phyloP scores from a whole-genome alignment of 2,329 filamentous ascomycete genomes.

The Ceratocystis lukuohia region DNA sequence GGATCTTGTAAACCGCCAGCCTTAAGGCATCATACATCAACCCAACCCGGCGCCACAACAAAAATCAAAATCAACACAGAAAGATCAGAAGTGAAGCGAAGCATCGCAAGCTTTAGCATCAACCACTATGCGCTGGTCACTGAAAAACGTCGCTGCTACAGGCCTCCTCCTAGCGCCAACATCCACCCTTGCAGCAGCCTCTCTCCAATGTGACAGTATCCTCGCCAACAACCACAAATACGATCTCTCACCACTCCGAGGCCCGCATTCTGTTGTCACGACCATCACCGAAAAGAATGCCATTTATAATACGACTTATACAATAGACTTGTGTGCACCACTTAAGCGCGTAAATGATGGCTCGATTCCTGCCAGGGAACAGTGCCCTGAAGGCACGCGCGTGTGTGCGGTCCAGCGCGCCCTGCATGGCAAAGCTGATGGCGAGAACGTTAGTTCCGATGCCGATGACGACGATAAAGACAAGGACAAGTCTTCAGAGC shows the following conservation, averaged over 20 bases:
- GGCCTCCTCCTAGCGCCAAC: slow-evolving; percentile 26
- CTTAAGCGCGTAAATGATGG: slow-evolving; percentile 47
- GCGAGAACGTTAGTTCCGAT: slow-evolving; percentile 25
- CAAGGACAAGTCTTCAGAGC: slow-evolving; percentile 21
- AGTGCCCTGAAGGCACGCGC: slow-evolving; percentile 57
- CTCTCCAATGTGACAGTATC: slow-evolving; percentile 50
- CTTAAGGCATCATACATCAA: neutral
- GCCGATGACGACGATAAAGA: neutral
- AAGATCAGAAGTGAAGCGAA: neutral
- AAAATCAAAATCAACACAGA: neutral
- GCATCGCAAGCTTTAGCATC: neutral
- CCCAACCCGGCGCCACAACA: neutral
- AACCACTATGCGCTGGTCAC: slow-evolving; percentile 10
- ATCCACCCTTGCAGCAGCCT: slow-evolving; percentile 29
- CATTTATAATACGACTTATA: slow-evolving; percentile 64
- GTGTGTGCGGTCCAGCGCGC: slow-evolving; percentile 62
- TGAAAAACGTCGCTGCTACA: neutral
- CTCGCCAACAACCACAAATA: slow-evolving; percentile 46
- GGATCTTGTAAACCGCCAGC: neutral
- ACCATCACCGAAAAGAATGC: slow-evolving; percentile 39
- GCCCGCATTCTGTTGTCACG: slow-evolving; percentile 56
- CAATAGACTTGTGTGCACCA: slow-evolving; percentile 59
- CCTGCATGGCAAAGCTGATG: slow-evolving; percentile 33
- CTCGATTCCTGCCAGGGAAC: slow-evolving; percentile 35
- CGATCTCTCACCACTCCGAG: slow-evolving; percentile 49